Base-by-base conservation (phyloP, 441 rosid species). In the Gossypium laxum region DNA sequence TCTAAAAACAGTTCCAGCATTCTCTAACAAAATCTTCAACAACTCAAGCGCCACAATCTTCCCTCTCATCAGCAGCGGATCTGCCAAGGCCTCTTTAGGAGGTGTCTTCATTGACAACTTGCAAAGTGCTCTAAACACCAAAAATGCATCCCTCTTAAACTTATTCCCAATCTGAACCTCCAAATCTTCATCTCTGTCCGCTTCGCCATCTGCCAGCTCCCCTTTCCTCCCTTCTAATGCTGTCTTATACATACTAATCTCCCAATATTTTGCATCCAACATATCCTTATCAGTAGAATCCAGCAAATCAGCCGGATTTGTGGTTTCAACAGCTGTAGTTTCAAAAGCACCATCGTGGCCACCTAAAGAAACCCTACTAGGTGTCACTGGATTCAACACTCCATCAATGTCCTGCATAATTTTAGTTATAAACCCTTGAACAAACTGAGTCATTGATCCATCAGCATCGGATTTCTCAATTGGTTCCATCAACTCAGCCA, bases 181-280 rank as follows among this genome's bases (percentile, higher is more conserved):
- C 82, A 86, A 76, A 77, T 91, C 98, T 26, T 92, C 97, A n/a
- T 92, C 99, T 74, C 90, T 83, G 82, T 91, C 99, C 32, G 70
- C 82, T 72, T 91, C 97, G 21, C 89, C 91, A 6, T 89, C 97
- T 0, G 82, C 87, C 82, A 95, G 84, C 78, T 95, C 98, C 51
- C 96, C 98, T 75, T 95, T 95, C 82, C 99, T 86, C 69, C 96
- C 99, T 81, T 95, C 99, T 79, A 95, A 78, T 1, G 99, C 99
- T 1, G 97, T 89, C 87, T 95, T 92, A 38, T 95, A 95, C 99
- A 95, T 91, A 80, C 99, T 95, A 70, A 95, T 95, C 89, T 95
- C 99, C 99, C 99, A 95, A 78, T 95, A 95, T 82, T 95, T 95
- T 2, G 99, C 99, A 71, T 95, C 99, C 84, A 95, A 73, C 98